A percentile compares a stretch with the other conserved stretches of the same genome.
Conservation (phyloP, 495 filamentous ascomycete species). For the Penicillium lividum region DNA sequence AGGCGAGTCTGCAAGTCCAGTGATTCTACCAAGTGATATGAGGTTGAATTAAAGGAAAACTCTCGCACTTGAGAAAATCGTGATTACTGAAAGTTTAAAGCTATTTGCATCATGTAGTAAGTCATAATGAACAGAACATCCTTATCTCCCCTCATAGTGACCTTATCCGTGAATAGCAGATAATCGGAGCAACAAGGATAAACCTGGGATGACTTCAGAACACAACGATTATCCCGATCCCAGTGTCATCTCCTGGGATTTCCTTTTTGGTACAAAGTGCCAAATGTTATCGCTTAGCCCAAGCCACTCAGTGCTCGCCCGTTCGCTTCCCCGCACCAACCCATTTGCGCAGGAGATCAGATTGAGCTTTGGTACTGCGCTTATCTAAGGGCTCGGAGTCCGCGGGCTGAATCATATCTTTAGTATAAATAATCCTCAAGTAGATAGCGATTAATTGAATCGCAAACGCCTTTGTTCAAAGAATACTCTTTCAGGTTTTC, state of each 20-base stretch:
- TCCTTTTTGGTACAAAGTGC: slow-evolving; percentile 13
- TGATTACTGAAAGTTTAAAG: neutral
- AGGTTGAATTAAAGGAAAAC: neutral
- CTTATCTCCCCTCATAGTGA: neutral
- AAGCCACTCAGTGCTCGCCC: slow-evolving; percentile 9
- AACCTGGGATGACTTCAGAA: neutral
- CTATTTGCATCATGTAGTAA: neutral
- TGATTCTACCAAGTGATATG: neutral
- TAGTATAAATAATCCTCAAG: neutral
- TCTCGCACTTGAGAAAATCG: neutral
- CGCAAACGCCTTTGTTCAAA: neutral
- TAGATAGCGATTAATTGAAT: neutral
- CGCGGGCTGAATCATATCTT: neutral
- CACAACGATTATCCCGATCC: neutral
- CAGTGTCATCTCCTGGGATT: slow-evolving; percentile 16
- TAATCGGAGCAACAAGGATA: neutral
- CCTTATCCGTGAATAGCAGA: neutral
- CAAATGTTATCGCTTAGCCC: slow-evolving; percentile 8
- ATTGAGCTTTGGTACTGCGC: neutral
- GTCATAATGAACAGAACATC: neutral
- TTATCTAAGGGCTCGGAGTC: neutral
- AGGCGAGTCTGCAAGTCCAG: neutral
- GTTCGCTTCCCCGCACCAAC: slow-evolving; percentile 18
- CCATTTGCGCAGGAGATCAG: neutral
- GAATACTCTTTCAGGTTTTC: neutral